Conservation (phyloP, 2,329 filamentous ascomycete genomes). For the Fonsecaea erecta region DNA sequence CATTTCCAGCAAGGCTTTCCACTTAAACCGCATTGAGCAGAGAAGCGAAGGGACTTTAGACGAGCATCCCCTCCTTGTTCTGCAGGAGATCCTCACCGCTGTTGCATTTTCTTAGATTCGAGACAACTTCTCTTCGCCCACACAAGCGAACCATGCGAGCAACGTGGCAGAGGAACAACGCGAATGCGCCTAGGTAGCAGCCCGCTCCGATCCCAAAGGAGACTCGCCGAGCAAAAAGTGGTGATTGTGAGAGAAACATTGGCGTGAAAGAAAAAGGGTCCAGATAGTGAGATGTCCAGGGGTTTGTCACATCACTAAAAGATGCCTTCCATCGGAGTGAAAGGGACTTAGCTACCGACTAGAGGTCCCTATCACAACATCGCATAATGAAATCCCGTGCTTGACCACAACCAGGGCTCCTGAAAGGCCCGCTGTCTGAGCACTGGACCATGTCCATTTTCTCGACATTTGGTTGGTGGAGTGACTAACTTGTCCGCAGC, state of each 20-base stretch:
- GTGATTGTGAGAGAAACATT: background rate
- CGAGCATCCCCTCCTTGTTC: background rate
- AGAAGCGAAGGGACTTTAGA: background rate
- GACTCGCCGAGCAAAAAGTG: background rate
- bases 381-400: background rate
- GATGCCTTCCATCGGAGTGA: background rate
- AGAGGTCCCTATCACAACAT: slow-evolving; percentile 6
- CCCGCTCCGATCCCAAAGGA: background rate
- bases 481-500: background rate
- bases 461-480: background rate
- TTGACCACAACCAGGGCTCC: background rate
- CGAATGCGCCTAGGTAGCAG: background rate
- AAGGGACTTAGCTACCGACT: background rate
- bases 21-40: background rate
- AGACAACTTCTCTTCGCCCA: background rate
- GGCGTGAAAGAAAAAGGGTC: background rate
- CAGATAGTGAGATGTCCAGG: background rate
- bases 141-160: slow-evolving; percentile 6
- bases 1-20: background rate
- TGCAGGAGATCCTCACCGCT: slow-evolving; percentile 16
- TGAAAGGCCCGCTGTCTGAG: background rate
- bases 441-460: slow-evolving; percentile 3
- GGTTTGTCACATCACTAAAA: background rate
- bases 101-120: slow-evolving; percentile 6
- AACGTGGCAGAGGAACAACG: slow-evolving; percentile 6